Conservation (phyloP, 495 filamentous ascomycete species). For the Thozetella sp. region DNA sequence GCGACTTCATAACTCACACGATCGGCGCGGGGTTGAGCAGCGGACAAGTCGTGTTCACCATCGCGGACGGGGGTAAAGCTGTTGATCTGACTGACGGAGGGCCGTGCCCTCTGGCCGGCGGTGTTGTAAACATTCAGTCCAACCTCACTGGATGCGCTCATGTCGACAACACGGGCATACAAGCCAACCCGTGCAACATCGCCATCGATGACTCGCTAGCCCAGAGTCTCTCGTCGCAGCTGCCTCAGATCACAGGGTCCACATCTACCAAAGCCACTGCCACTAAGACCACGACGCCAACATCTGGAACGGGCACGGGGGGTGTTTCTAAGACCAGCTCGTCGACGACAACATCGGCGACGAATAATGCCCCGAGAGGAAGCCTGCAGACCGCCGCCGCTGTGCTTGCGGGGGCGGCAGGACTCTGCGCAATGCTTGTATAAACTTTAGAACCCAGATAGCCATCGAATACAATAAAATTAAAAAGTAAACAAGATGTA, state of each 20-base stretch:
- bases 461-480: too few relatives aligned
- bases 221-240: neutral
- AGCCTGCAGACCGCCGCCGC: neutral
- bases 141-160: neutral
- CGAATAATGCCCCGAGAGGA: neutral
- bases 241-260: neutral
- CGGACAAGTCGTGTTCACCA: neutral
- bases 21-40: neutral
- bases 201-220: neutral
- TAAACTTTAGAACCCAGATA: too few relatives aligned
- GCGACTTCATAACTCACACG: slow-evolving; percentile 1
- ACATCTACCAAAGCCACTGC: neutral
- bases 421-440: neutral
- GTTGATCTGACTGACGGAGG: neutral
- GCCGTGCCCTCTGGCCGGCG: neutral
- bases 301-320: neutral
- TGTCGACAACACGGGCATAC: neutral
- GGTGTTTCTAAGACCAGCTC: neutral
- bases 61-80: slow-evolving; percentile 1
- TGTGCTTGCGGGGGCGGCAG: neutral
- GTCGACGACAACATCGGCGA: neutral
- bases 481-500: too few relatives aligned
- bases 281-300: neutral
- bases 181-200: neutral
- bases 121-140: neutral